Conservation (phyloP, 2,329 filamentous ascomycete genomes). For the Falciphora oryzae region DNA sequence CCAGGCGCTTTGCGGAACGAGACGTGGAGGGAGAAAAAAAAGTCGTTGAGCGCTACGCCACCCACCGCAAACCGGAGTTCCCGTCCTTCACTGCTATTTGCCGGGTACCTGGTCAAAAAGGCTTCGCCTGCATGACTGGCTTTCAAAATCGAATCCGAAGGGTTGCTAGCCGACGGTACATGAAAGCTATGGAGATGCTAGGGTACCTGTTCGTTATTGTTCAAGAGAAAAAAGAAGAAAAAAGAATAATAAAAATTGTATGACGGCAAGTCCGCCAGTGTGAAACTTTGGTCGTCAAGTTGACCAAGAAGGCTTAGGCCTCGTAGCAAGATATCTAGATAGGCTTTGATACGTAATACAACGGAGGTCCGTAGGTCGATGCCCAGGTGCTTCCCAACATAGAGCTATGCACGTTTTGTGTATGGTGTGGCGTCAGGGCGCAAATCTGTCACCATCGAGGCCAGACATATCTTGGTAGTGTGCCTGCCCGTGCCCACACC, state of each 20-base stretch:
- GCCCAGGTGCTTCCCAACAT: neutral
- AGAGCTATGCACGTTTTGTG: neutral
- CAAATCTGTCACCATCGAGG: neutral
- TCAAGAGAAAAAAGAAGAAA: neutral
- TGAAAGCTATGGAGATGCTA: neutral
- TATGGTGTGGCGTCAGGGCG: too few relatives aligned
- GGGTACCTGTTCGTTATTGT: too few relatives aligned
- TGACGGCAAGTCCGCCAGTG: neutral
- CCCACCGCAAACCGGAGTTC: neutral
- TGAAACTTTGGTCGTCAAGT: neutral
- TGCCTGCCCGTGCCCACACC: neutral
- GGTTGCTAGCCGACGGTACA: neutral
- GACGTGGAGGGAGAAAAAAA: neutral
- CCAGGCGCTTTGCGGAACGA: neutral
- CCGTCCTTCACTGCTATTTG: neutral
- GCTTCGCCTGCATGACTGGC: neutral
- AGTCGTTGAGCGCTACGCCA: neutral
- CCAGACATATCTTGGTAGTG: neutral
- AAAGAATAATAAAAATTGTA: neutral
- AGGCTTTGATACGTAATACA: neutral
- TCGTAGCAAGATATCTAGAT: neutral
- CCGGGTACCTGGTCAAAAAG: neutral
- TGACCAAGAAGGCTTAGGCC: neutral
- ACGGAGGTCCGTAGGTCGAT: neutral
- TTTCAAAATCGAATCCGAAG: neutral